These are phyloP conservation scores for Ceratobasidium sp. DNA, from an alignment of 1,284 basidiomycete genomes.

Conservation along the genomic window DNA sequence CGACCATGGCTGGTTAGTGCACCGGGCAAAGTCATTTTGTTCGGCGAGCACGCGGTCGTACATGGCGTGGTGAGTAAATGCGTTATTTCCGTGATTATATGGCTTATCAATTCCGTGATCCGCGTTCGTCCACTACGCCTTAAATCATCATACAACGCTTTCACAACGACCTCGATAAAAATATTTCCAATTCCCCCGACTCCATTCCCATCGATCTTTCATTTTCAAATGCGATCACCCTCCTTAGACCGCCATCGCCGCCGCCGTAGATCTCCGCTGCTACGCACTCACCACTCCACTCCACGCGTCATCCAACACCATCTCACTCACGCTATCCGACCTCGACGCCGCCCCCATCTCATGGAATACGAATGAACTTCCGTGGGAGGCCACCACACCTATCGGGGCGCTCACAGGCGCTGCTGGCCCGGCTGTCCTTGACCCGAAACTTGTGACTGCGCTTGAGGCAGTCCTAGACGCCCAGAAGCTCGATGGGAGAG, in stretches of 20 bases:
- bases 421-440: constrained; percentile 75
- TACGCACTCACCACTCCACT: constrained; percentile 85
- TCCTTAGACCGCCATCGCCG: constrained; percentile 90
- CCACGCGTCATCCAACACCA: constrained; percentile 63
- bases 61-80: constrained; percentile 86
- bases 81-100: not conserved
- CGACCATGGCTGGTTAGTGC: constrained; percentile 85
- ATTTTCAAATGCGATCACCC: too few species aligned
- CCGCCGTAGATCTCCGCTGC: constrained; percentile 94
- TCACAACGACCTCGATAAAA: too few species aligned
- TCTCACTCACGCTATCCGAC: constrained; percentile 87
- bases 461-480: constrained; percentile 63
- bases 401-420: constrained; percentile 62
- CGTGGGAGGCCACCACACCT: constrained; percentile 83
- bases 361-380: constrained; percentile 86
- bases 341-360: constrained; percentile 80
- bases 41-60: constrained; percentile 99
- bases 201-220: too few species aligned
- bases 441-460: constrained; percentile 77
- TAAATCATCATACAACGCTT: not conserved
- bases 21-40: constrained; percentile 98
- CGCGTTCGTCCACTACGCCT: constrained; percentile 1
- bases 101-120: not conserved
- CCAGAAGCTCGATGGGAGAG: constrained; percentile 49
- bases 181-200: not conserved